phyloP scores from a whole-genome alignment of 306 rosid species.

The Quercus glauca region DNA sequence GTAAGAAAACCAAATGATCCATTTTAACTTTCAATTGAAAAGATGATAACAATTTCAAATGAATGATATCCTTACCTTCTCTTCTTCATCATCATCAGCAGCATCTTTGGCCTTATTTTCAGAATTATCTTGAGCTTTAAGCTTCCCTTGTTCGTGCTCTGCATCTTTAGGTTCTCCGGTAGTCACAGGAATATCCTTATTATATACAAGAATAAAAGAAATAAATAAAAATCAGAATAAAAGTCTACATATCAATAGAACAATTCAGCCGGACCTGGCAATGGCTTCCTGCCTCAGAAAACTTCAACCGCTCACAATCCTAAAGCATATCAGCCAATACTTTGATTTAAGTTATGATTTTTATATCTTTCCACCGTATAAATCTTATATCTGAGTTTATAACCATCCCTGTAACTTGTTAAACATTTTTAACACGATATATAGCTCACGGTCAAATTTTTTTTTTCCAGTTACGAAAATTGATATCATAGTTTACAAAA shows the following conservation, averaged over 20 bases:
- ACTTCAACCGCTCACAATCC: background rate
- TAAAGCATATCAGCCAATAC: background rate
- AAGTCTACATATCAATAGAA: background rate
- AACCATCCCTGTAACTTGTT: background rate
- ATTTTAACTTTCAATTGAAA: background rate
- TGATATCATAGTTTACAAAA: too few relatives aligned
- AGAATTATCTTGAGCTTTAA: background rate
- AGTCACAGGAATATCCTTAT: slow-evolving; percentile 1
- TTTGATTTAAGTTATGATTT: background rate
- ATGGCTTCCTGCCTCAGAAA: background rate
- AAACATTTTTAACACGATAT: background rate
- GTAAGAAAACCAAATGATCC: background rate
- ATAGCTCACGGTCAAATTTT: background rate
- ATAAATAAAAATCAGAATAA: background rate
- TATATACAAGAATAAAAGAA: background rate
- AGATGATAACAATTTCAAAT: background rate
- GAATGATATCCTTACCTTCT: background rate
- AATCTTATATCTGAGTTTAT: too few relatives aligned
- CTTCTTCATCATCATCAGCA: background rate
- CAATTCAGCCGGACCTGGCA: background rate
- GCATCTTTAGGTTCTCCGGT: background rate
- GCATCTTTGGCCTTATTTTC: background rate
- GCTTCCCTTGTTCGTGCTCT: background rate
- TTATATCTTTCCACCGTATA: background rate
- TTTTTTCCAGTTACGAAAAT: background rate